Percentiles rank a stretch among this genome's conserved stretches.
phyloP scores from a whole-genome alignment of 768 basidiomycete species.

The Rhizopogon vulgaris region DNA sequence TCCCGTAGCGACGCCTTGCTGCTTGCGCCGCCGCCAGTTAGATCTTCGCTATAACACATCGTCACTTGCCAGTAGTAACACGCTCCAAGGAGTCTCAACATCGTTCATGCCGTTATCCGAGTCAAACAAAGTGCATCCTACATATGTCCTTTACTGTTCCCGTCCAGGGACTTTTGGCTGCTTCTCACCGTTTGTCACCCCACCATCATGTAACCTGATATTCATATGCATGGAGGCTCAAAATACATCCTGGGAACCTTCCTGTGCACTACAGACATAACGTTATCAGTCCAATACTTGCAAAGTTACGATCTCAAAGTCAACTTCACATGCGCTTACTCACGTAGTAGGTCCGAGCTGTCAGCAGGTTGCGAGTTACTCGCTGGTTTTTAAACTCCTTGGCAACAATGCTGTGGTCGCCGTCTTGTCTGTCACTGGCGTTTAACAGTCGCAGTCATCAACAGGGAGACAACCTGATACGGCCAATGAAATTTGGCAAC shows the following conservation, averaged over 20 bases:
- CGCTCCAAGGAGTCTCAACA: no score
- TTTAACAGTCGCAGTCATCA: neutral
- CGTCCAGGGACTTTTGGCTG: constrained; percentile 5
- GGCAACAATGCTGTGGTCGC: neutral
- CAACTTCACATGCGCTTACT: neutral
- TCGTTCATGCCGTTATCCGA: no score
- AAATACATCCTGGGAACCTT: neutral
- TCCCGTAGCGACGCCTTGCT: no score
- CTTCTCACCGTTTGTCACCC: no score
- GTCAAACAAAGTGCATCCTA: no score
- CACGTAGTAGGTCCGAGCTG: neutral
- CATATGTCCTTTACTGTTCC: no score
- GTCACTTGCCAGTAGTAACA: no score
- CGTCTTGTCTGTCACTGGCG: neutral
- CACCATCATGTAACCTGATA: neutral
- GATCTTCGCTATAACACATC: no score
- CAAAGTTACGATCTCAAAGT: neutral
- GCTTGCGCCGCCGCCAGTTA: no score
- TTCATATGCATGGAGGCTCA: no score
- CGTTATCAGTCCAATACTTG: neutral
- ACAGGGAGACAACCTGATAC: neutral
- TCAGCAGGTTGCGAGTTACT: neutral
- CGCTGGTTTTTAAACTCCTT: neutral
- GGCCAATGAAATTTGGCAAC: neutral
- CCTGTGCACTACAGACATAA: neutral